Evolutionary conservation across 2,329 filamentous ascomycete species (phyloP), one percentile per base, ranked within the genome.

Genomic region (Colletotrichum sp.): DNA sequence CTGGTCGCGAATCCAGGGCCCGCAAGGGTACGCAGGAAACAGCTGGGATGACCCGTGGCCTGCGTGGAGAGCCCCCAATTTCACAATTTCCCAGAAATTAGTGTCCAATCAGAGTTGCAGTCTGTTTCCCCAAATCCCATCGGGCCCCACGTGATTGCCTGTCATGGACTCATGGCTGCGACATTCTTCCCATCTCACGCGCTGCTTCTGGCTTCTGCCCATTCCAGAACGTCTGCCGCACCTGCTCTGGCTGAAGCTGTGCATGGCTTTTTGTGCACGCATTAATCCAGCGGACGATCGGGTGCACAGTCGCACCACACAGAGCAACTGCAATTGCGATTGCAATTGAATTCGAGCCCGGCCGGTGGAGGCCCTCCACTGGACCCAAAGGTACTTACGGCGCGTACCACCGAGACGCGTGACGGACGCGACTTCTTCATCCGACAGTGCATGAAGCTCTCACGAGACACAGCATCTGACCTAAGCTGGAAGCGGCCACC

Each of bases 121-220:
- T 36, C n/a, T 57, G 67, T 71, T 76, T 75, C 75, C 72, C 71
- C 74, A 76, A 48, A 36, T 69, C 28, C 68, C 15, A 26, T 18
- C 7, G 30, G 26, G 44, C 26, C 32, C 79, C 84, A 85, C 78
- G 83, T 85, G 84, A 85, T 70, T 74, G 75, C 80, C 79, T 69
- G 83, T 82, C 77, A 77, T 39, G 55, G 73, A 82, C 82, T 82
- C 77, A 77, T 39, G 55, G 73, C 82, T 82, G 82, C 78, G 82
- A 34, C 71, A 30, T 22, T 48, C 34, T 57, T 34, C 62, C 48
- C 13, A n/a, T 59, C 44, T 52, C 44, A 52, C 44, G 44, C 44
- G 44, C 44, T 57, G 44, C 18, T 44, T 32, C 22, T 59, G 22
- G 16, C 12, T 28, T 32, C n/a, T 72, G 70, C 26, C 28, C 24